Evolutionary conservation across 257 asterid species (phyloP), one percentile per base, ranked within the genome.

Genomic region (Cordia subcordata): DNA sequence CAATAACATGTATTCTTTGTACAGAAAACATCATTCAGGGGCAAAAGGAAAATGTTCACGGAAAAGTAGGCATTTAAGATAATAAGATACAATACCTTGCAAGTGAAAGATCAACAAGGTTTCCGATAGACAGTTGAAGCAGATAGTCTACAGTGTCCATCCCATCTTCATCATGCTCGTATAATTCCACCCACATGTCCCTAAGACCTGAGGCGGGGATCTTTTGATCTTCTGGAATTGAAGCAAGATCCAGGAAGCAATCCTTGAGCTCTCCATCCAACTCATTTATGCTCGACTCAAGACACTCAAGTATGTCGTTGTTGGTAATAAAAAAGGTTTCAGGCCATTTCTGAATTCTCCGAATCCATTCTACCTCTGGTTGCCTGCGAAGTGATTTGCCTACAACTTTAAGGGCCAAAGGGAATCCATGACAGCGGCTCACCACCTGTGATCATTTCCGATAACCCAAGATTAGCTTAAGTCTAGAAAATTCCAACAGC

Each of bases 151-250:
- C 47, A 32, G 75, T 35, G 53, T 23, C 32, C 20, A 65, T 37
- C 15, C 71, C 77, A 4, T 67, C 77, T 49, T 62, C 77, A 50
- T 67, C 65, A 10, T 66, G 66, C 42, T 75, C 63, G 72, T 67
- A 75, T 22, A 68, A 38, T 60, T 75, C 81, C 50, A 55, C 66
- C 81, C 81, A 75, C 44, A 75, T 67, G 46, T 75, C 81, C 69
- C 61, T 21, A 46, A 75, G 72, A 50, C 69, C 49, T 16, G 72
- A 20, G 27, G 70, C 72, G 14, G 73, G 68, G 45, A 75, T 71
- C 63, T 65, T 71, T 32, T 75, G 81, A 50, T 68, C 75, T 71
- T 71, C 77, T 38, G 77, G 70, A 50, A 75, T 71, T 52, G 54
- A 71, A 32, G 72, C 81, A 11, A 75, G 44, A 56, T 75, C 81